phyloP scores from a whole-genome alignment of 2,329 filamentous ascomycete species.

The Nigrograna mackinnonii region DNA sequence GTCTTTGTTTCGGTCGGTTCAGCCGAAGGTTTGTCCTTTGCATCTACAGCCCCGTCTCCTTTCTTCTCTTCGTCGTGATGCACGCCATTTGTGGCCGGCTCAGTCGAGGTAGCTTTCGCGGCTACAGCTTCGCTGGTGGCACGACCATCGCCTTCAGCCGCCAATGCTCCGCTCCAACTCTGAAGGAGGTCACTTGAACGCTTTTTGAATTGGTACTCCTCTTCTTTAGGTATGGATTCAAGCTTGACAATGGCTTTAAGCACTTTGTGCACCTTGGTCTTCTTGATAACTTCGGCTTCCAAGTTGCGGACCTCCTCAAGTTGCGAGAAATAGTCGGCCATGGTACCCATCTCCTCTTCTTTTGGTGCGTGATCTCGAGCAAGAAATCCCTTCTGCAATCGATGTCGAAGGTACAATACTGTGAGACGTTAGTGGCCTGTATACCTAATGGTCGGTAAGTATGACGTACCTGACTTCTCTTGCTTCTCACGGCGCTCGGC shows the following conservation, averaged over 20 bases:
- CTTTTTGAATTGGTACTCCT: slow-evolving; percentile 85
- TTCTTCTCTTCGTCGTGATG: slow-evolving; percentile 44
- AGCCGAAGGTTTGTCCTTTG: slow-evolving; percentile 18
- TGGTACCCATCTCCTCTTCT: slow-evolving; percentile 78
- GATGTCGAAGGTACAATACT: slow-evolving; percentile 93
- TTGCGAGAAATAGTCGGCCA: slow-evolving; percentile 78
- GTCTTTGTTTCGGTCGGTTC: slow-evolving; percentile 21
- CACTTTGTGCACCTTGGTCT: slow-evolving; percentile 98
- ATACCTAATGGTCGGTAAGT: background rate
- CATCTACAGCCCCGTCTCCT: slow-evolving; percentile 44
- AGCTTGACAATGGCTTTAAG: slow-evolving; percentile 93
- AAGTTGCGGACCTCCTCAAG: slow-evolving; percentile 81
- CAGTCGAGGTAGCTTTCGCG: slow-evolving; percentile 14
- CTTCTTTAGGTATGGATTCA: slow-evolving; percentile 75
- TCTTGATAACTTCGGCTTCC: slow-evolving; percentile 84
- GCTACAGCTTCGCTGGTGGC: slow-evolving; percentile 23
- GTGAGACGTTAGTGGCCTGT: slow-evolving; percentile 6
- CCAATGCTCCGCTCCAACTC: slow-evolving; percentile 83
- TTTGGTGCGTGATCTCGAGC: slow-evolving; percentile 83
- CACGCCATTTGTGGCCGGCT: slow-evolving; percentile 35
- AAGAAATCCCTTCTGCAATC: slow-evolving; percentile 91
- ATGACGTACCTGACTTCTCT: slow-evolving; percentile 57
- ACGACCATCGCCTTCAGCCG: slow-evolving; percentile 33
- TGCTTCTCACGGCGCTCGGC: slow-evolving; percentile 60
- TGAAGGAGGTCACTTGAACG: slow-evolving; percentile 79